A percentile compares a stretch with the other conserved stretches of the same genome.
Conservation (phyloP, 768 basidiomycete genomes). For the Serendipita sp. region DNA sequence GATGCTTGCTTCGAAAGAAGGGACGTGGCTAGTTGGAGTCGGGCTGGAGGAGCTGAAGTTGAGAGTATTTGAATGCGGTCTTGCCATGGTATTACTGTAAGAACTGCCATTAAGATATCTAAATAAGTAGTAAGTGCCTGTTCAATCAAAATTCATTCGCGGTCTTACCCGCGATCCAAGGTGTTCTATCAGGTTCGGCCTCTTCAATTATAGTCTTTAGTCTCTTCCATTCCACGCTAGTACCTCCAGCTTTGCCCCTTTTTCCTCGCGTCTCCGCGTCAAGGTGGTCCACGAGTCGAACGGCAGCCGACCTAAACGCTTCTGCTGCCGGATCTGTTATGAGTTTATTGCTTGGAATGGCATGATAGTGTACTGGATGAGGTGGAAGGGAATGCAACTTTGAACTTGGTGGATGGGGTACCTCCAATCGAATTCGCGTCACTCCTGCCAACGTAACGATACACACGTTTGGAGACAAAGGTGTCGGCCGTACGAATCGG, state of each 20-base stretch:
- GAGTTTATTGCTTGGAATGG: conserved; percentile 18
- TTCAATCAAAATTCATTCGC: not conserved
- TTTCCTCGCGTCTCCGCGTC: conserved; percentile 20
- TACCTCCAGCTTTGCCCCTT: conserved; percentile 24
- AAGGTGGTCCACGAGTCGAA: conserved; percentile 50
- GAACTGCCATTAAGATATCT: conserved; percentile 25
- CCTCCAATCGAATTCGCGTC: conserved; percentile 41
- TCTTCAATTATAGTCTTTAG: conserved; percentile 60
- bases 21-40: conserved; percentile 48
- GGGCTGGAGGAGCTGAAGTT: conserved; percentile 40
- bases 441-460: conserved; percentile 61
- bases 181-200: conserved; percentile 39
- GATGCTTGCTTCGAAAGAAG: conserved; percentile 60
- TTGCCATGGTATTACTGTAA: conserved; percentile 6
- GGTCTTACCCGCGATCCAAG: conserved; percentile 65
- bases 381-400: conserved; percentile 20
- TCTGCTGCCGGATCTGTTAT: conserved; percentile 41
- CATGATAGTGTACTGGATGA: conserved; percentile 29
- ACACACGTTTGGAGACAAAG: conserved; percentile 39
- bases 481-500: conserved; percentile 46
- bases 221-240: conserved; percentile 49
- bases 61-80: conserved; percentile 25
- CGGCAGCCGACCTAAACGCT: conserved; percentile 52
- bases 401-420: conserved; percentile 19
- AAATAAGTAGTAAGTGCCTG: not conserved